These are phyloP conservation scores for Seiridium unicorne DNA, from an alignment of 2,329 filamentous ascomycete genomes.

Conservation along the genomic window DNA sequence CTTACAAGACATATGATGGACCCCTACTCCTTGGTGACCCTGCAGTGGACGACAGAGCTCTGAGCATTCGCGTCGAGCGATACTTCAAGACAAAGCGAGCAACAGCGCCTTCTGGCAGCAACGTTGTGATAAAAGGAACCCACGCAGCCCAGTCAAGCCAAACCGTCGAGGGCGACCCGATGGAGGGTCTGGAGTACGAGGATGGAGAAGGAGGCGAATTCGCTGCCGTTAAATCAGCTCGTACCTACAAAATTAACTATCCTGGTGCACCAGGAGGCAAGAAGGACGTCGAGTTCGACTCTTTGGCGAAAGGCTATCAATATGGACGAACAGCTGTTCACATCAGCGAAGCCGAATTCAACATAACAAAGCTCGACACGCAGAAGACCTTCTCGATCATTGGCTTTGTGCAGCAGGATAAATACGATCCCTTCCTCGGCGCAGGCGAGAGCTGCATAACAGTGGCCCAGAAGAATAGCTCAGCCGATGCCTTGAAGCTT, in stretches of 20 bases:
- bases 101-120: constrained; percentile 71
- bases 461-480: constrained; percentile 72
- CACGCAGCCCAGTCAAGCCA: constrained; percentile 53
- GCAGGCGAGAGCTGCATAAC: constrained; percentile 81
- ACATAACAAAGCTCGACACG: constrained; percentile 85
- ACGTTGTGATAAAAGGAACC: constrained; percentile 59
- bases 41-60: constrained; percentile 67
- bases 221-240: constrained; percentile 70
- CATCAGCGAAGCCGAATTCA: constrained; percentile 82
- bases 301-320: constrained; percentile 88
- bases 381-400: constrained; percentile 74
- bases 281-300: constrained; percentile 75
- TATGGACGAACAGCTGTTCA: constrained; percentile 91
- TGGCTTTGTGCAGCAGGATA: constrained; percentile 76
- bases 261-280: constrained; percentile 74
- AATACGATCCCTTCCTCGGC: constrained; percentile 81
- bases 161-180: constrained; percentile 44
- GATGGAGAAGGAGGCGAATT: constrained; percentile 45
- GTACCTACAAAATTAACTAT: constrained; percentile 79
- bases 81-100: constrained; percentile 85
- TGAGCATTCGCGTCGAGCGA: constrained; percentile 84
- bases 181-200: constrained; percentile 44
- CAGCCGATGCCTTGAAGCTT: constrained; percentile 79
- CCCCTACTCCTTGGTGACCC: constrained; percentile 77
- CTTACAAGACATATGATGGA: constrained; percentile 78